phyloP scores from a whole-genome alignment of 345 rosid species.

The Arabidopsis arenosa region DNA sequence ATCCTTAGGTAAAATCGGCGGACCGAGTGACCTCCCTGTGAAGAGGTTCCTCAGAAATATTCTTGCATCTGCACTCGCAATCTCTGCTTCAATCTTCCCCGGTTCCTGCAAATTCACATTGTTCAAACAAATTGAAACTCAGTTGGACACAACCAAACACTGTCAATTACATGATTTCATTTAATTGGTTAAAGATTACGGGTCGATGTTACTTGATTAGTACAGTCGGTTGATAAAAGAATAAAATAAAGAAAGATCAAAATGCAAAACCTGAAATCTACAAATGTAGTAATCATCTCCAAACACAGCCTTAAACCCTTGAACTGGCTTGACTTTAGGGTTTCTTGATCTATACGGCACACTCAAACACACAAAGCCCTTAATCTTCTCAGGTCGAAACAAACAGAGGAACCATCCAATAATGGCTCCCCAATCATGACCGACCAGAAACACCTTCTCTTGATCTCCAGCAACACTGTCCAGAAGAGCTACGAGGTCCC shows the following conservation, averaged over 20 bases:
- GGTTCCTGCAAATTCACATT: conserved; percentile 53
- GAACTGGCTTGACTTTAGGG: conserved; percentile 62
- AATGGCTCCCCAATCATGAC: conserved; percentile 82
- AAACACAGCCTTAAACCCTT: conserved; percentile 54
- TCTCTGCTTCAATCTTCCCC: conserved; percentile 64
- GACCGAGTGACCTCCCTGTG: conserved; percentile 53
- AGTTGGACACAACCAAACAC: background rate
- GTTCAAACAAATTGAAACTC: background rate
- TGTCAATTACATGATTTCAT: background rate
- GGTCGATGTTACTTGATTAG: background rate
- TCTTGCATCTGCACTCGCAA: conserved; percentile 48
- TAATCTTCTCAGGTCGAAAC: conserved; percentile 70
- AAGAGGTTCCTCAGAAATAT: conserved; percentile 52
- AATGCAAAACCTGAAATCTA: conserved; percentile 73
- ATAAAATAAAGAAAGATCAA: background rate
- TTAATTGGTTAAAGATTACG: background rate
- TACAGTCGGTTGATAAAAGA: background rate
- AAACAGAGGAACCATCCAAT: conserved; percentile 79
- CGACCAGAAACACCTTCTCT: conserved; percentile 71
- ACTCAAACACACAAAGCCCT: conserved; percentile 64
- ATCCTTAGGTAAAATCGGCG: conserved; percentile 57
- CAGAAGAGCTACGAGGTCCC: conserved; percentile 64
- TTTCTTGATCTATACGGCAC: conserved; percentile 76
- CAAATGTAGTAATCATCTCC: conserved; percentile 87
- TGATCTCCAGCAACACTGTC: conserved; percentile 61